Conservation (phyloP, 139 green algal genomes). For the Choricystis sp. region DNA sequence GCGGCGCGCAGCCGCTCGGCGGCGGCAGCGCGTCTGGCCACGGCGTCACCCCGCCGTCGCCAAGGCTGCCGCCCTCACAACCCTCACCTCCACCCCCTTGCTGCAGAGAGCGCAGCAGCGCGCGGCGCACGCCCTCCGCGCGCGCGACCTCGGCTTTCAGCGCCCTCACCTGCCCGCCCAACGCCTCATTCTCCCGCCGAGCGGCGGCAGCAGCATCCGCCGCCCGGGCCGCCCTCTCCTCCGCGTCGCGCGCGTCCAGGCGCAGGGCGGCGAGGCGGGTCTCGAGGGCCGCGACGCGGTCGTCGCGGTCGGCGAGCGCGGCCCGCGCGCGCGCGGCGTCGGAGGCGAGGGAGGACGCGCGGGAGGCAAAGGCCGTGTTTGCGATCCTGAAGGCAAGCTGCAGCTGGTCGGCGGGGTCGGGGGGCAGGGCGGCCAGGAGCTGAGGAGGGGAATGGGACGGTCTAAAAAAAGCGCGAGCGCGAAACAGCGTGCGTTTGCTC, state of each 20-base stretch:
- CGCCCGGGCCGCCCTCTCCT: not conserved
- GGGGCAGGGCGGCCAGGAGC: not conserved
- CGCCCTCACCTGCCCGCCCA: not conserved
- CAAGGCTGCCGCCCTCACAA: not conserved
- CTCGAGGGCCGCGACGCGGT: not conserved
- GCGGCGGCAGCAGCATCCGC: not conserved
- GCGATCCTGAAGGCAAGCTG: not conserved
- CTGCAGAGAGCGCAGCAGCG: not conserved
- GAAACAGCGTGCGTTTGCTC: too few species aligned
- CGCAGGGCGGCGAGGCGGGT: not conserved
- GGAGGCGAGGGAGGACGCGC: not conserved
- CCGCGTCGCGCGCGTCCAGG: not conserved
- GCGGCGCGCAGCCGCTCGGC: too few species aligned
- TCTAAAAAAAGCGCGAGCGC: too few species aligned
- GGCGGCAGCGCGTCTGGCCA: too few species aligned
- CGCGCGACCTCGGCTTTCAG: not conserved
- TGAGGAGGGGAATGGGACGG: too few species aligned
- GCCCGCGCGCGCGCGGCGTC: not conserved
- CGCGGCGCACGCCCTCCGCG: not conserved
- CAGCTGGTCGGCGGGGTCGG: not conserved
- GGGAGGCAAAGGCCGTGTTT: not conserved
- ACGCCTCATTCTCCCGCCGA: not conserved
- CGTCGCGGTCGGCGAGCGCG: not conserved
- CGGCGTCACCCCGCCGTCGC: too few species aligned
- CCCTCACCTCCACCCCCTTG: too few species aligned